phyloP scores from a whole-genome alignment of 768 basidiomycete genomes.

The Hygrophorus russula region DNA sequence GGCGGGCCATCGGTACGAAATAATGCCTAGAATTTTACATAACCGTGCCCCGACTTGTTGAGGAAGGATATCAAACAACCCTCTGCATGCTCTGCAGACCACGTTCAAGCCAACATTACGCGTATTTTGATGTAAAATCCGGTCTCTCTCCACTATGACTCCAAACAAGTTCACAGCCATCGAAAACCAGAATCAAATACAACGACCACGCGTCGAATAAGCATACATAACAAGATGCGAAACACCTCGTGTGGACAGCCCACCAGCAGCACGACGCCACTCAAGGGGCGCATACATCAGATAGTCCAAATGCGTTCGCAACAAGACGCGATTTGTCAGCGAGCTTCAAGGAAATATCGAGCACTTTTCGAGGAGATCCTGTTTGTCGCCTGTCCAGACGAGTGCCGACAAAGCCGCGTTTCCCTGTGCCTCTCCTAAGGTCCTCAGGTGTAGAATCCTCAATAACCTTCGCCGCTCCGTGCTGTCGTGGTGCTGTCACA shows the following conservation, averaged over 20 bases:
- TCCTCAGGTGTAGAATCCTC: neutral
- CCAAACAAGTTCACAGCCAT: neutral
- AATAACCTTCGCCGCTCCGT: neutral
- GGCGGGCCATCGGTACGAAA: no score
- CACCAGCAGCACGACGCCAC: neutral
- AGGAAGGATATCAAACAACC: neutral
- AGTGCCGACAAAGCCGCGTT: neutral
- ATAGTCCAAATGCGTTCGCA: conserved; percentile 1
- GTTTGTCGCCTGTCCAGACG: neutral
- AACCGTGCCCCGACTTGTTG: no score
- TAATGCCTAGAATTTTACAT: no score
- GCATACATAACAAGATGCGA: neutral
- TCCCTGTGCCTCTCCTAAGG: no score
- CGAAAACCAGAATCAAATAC: neutral
- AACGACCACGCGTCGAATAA: neutral
- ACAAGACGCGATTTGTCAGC: conserved; percentile 1
- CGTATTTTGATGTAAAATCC: neutral
- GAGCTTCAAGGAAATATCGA: neutral
- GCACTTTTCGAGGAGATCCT: neutral
- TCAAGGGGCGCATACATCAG: no score
- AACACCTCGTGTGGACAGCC: neutral
- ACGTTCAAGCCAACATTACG: no score
- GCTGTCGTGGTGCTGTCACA: neutral
- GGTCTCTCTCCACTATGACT: neutral
- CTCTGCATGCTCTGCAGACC: neutral